Base-by-base conservation (phyloP, 768 basidiomycete species). In the Russula foetens region DNA sequence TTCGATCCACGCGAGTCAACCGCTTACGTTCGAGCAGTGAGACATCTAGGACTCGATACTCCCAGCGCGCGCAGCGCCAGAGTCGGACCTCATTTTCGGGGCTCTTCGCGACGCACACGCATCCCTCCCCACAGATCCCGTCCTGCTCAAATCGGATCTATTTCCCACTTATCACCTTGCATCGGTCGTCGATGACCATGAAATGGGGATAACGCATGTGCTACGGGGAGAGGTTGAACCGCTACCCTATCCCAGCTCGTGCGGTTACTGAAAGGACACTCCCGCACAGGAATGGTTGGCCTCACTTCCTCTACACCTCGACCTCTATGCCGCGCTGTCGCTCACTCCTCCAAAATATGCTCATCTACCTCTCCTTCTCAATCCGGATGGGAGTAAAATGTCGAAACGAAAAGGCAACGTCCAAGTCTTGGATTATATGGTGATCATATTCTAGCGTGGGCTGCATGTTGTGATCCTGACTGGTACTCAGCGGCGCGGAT, bases 91-190 rank as follows among this genome's bases (percentile, higher is more conserved):
- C 19, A 81, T 96, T 7, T 96, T 94, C 69, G 89, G 90, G 1
- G 69, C 75, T 28, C 70, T 90, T 39, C 83, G 78, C 63, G 91
- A 91, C 70, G 85, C 88, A 0, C 87, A 88, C 67, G 81, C 81
- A 12, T 92, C 88, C 1, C 72, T 90, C 5, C 84, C 86, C 1
- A 95, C 92, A 2, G 97, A 99, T 69, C 92, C 94, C 24, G 83
- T 98, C 47, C 75, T 98, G 4, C 77, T 98, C 62, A 98, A 99
- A 72, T 86, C 90, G 1, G 97, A 99, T 70, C 76, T 83, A 1
- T 96, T 89, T 70, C 97, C 97, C 6, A 98, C 96, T 0, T 99
- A 99, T 70, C 97, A 98, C 65, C 81, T 99, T 5, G 96, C 97
- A 0, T 94, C 86, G 23, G 92, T 98, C 0, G 92, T 96, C 0